phyloP scores from a whole-genome alignment of 345 rosid genomes.

The Alliaria petiolata region DNA sequence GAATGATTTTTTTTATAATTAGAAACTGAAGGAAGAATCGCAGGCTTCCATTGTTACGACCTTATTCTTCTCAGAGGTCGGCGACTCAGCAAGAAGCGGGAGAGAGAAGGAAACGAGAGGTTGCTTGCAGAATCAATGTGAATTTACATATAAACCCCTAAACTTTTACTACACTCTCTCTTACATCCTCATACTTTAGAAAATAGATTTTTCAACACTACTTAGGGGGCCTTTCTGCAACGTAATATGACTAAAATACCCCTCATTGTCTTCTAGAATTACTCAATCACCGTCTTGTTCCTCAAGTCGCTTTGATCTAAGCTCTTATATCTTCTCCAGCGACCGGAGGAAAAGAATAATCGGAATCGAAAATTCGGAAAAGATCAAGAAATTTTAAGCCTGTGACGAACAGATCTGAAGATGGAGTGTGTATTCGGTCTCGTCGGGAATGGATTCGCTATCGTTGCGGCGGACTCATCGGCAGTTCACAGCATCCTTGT shows the following conservation, averaged over 20 bases:
- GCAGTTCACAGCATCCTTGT: conserved; percentile 89
- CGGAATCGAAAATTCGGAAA: neutral
- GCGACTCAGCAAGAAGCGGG: conserved; percentile 36
- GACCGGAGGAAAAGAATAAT: neutral
- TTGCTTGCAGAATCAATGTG: conserved; percentile 6
- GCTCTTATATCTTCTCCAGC: conserved; percentile 7
- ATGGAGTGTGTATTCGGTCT: conserved; percentile 98
- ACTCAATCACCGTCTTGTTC: conserved; percentile 32
- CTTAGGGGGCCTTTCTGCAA: neutral
- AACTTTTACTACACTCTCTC: neutral
- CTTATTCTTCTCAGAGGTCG: conserved; percentile 33
- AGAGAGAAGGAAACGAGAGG: conserved; percentile 28
- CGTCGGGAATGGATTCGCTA: conserved; percentile 81
- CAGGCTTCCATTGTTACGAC: conserved; percentile 28
- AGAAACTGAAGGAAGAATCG: conserved; percentile 20
- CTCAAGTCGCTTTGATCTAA: conserved; percentile 32
- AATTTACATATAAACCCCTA: conserved; percentile 1
- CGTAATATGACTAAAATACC: neutral
- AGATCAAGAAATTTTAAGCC: neutral
- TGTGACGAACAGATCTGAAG: conserved; percentile 28
- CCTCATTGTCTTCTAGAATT: neutral
- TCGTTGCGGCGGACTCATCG: conserved; percentile 83
- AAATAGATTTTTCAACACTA: neutral
- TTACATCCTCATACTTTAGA: neutral
- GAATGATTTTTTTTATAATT: neutral